Conservation (phyloP, 139 green algal genomes). For the Astrephomene gubernaculifera region DNA sequence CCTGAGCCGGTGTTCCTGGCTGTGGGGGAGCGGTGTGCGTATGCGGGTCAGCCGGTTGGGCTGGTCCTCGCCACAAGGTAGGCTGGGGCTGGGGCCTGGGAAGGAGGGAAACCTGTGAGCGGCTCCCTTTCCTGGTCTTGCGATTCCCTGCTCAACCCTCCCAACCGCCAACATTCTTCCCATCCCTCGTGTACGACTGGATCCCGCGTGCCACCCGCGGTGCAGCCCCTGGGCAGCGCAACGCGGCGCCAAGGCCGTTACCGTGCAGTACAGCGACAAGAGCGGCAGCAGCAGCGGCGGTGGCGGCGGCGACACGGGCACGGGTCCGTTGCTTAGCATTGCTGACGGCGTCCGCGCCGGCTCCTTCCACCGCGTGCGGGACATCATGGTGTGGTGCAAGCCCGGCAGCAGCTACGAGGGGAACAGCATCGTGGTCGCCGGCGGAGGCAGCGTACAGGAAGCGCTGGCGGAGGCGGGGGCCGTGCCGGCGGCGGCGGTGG, state of each 20-base stretch:
- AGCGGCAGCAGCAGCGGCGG: no score
- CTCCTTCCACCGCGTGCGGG: constrained; percentile 42
- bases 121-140: no score
- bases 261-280: background rate
- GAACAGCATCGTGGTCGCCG: background rate
- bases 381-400: background rate
- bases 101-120: no score
- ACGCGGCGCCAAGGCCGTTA: background rate
- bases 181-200: no score
- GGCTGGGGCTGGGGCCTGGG: no score
- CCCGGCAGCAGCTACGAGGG: background rate
- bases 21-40: background rate
- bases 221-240: constrained; percentile 13
- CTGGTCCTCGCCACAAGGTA: constrained; percentile 11
- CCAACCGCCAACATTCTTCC: no score
- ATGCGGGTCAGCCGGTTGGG: background rate
- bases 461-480: background rate
- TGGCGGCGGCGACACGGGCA: background rate
- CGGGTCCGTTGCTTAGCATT: constrained; percentile 60
- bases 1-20: constrained; percentile 40
- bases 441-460: background rate
- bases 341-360: constrained; percentile 51
- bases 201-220: no score
- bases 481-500: background rate
- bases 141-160: no score